These are phyloP conservation scores for Lipomyces lipofer DNA, from an alignment of 805 yeast genomes.

Conservation along the genomic window DNA sequence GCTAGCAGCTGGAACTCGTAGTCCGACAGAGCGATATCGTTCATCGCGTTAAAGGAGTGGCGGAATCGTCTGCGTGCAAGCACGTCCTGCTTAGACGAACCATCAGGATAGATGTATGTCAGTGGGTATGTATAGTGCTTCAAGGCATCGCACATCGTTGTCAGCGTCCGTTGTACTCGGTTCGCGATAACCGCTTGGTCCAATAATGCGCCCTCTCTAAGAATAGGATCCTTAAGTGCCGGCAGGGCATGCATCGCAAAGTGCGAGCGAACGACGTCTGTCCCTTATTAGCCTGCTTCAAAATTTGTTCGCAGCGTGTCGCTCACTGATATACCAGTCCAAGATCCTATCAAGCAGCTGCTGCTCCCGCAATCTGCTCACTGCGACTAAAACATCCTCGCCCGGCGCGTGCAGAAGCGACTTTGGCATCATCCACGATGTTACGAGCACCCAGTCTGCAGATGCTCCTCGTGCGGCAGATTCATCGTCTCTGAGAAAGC, in stretches of 20 bases:
- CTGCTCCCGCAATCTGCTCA: slow-evolving; percentile 5
- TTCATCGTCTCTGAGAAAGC: slow-evolving; percentile 1
- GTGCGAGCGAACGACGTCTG: slow-evolving; percentile 26
- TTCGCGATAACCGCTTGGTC: neutral
- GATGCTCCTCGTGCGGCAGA: neutral
- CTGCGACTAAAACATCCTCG: neutral
- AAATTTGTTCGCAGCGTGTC: neutral
- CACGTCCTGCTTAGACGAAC: neutral
- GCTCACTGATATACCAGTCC: slow-evolving; percentile 30
- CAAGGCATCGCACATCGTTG: slow-evolving; percentile 20
- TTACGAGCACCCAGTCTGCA: slow-evolving; percentile 21
- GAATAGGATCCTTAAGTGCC: slow-evolving; percentile 10
- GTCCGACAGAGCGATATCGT: slow-evolving; percentile 20
- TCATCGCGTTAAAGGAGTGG: slow-evolving; percentile 22
- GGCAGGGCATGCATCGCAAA: slow-evolving; percentile 25
- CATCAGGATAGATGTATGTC: neutral
- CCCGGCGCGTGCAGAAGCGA: slow-evolving; percentile 22
- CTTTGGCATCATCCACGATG: slow-evolving; percentile 27
- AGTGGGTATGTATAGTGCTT: slow-evolving; percentile 24
- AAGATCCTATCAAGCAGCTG: slow-evolving; percentile 10
- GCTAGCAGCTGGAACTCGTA: slow-evolving; percentile 17
- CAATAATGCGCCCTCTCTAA: neutral
- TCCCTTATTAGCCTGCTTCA: neutral
- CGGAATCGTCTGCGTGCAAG: slow-evolving; percentile 12
- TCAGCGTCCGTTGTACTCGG: slow-evolving; percentile 4